Base-by-base conservation (phyloP, 2,329 filamentous ascomycete species). In the Xylaria sp. region DNA sequence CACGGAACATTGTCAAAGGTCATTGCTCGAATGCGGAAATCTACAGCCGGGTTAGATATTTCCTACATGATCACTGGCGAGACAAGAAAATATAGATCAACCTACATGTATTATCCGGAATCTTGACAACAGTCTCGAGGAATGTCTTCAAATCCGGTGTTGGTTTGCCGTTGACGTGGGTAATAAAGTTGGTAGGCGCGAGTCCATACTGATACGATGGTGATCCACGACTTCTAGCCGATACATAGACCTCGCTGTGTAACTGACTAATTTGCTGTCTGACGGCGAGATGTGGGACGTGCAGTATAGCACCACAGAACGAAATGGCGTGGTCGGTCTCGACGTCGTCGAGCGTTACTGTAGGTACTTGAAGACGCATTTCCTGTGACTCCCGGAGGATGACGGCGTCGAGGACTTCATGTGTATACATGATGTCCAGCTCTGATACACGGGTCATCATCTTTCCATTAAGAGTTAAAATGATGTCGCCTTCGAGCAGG, bases 1-100 rank as follows among this genome's bases (percentile, higher is more conserved):
- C 96, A 99, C 3, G 95, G 95, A 10, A 99, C 94, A 77, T 97
- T 97, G 80, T 99, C 96, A 78, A 99, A 99, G 0, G 96, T 98
- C 80, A 98, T 94, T n/a, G 96, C 94, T 80, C 95, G 94, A 62
- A 99, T 86, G 20, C 96, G 91, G 89, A 99, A 99, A 82, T 99
- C 90, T 91, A 66, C 20, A 1, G 25, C 23, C 31, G 64, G 75
- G 67, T 77, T 70, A 78, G 73, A 56, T 41, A 67, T 58, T 49
- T 65, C 71, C 55, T 15, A 4, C 3, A 23, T 31, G n/a, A 48
- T 62, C 20, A 41, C 52, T 43, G 15, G 25, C 46, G 33, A 54
- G 31, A 2, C 0, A 55, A 55, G 1, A 20, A n/a, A 62, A 65
- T 64, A 31, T 23, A 25, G 18, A 20, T 33, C 12, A 66, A 82